Conservation (phyloP, 2,329 filamentous ascomycete genomes). For the Fusarium citri region DNA sequence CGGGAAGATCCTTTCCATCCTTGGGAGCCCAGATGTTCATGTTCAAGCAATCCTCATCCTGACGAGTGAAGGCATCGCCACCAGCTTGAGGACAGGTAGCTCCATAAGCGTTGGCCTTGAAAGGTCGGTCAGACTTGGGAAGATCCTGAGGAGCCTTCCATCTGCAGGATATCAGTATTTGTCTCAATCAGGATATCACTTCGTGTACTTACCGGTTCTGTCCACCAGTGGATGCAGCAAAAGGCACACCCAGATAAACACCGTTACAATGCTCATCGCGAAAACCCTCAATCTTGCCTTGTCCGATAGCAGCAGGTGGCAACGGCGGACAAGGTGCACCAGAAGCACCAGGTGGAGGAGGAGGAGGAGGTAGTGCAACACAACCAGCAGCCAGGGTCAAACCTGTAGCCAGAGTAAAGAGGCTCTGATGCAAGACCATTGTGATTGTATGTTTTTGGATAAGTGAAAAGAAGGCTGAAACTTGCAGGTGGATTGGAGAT, state of each 20-base stretch:
- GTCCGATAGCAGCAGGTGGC: constrained; percentile 38
- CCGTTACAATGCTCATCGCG: constrained; percentile 50
- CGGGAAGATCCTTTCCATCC: constrained; percentile 44
- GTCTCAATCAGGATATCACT: not conserved
- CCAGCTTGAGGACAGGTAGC: constrained; percentile 42
- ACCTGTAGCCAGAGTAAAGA: constrained; percentile 23
- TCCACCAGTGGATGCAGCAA: constrained; percentile 54
- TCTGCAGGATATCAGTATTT: constrained; percentile 23
- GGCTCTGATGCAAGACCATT: constrained; percentile 31
- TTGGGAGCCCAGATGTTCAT: constrained; percentile 53
- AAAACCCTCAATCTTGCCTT: constrained; percentile 52
- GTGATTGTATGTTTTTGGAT: constrained; percentile 1
- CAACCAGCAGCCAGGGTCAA: constrained; percentile 35
- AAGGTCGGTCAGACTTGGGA: constrained; percentile 18
- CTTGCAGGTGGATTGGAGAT: not conserved
- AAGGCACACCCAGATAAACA: constrained; percentile 55
- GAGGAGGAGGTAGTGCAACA: constrained; percentile 1
- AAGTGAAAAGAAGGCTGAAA: constrained; percentile 1
- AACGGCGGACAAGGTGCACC: not conserved
- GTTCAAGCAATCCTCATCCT: constrained; percentile 57
- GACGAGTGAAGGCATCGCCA: constrained; percentile 27
- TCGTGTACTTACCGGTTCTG: constrained; percentile 47
- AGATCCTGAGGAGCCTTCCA: constrained; percentile 40
- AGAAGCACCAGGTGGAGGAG: not conserved
- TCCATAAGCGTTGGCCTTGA: constrained; percentile 35